Evolutionary conservation across 495 filamentous ascomycete genomes (phyloP).

Genomic region (Penicillium bialowiezense): DNA sequence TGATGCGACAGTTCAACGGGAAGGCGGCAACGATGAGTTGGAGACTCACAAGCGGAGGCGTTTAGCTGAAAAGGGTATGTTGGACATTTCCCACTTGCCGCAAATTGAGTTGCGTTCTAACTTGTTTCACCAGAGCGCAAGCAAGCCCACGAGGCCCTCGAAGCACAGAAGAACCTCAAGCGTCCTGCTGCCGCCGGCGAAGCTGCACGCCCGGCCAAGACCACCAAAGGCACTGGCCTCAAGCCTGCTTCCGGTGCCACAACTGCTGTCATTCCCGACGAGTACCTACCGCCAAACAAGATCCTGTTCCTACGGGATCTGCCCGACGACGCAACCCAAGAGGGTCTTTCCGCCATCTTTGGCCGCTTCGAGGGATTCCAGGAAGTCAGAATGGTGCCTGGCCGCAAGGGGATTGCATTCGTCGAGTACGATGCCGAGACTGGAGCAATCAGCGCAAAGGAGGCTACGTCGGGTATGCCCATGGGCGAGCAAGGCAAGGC

Average conservation of each 20-base stretch:
- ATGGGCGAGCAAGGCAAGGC: slow-evolving; percentile 67
- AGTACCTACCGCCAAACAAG: slow-evolving; percentile 96
- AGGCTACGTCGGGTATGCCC: slow-evolving; percentile 86
- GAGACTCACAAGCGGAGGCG: slow-evolving; percentile 84
- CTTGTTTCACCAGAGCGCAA: slow-evolving; percentile 66
- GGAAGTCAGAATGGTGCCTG: slow-evolving; percentile 86
- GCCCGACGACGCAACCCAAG: slow-evolving; percentile 81
- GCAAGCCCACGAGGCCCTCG: slow-evolving; percentile 79
- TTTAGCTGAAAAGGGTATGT: slow-evolving; percentile 84
- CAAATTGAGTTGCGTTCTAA: slow-evolving; percentile 3
- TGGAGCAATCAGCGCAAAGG: slow-evolving; percentile 91
- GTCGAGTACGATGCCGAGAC: slow-evolving; percentile 92
- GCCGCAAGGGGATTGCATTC: slow-evolving; percentile 87
- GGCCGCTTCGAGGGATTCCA: slow-evolving; percentile 89
- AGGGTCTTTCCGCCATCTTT: slow-evolving; percentile 77
- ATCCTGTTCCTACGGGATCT: slow-evolving; percentile 94
- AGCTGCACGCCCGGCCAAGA: slow-evolving; percentile 64
- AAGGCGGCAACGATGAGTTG: slow-evolving; percentile 75
- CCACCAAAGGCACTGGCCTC: slow-evolving; percentile 72
- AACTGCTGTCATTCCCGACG: slow-evolving; percentile 82
- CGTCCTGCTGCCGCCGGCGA: slow-evolving; percentile 56
- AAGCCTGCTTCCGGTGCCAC: slow-evolving; percentile 71
- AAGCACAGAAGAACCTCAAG: slow-evolving; percentile 81
- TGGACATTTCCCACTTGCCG: neutral
- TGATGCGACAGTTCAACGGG: slow-evolving; percentile 77